A percentile compares a stretch with the other conserved stretches of the same genome.
phyloP scores from a whole-genome alignment of 371 early-diverging fungal genomes.

The Batrachochytrium dendrobatidis region DNA sequence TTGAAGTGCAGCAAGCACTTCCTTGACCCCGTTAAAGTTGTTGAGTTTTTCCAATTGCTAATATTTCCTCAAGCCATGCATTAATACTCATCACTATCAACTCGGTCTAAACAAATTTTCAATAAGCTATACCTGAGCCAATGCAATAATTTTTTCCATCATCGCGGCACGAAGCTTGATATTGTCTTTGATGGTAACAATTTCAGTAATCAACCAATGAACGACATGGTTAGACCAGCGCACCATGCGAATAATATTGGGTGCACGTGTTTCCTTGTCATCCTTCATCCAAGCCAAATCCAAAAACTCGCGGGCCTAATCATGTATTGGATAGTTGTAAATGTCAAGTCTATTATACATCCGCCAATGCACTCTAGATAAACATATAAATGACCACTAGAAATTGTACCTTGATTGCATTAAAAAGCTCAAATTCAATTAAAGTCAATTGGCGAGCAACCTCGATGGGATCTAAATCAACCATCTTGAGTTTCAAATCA shows the following conservation, averaged over 20 bases:
- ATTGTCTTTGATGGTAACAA: conserved; percentile 36
- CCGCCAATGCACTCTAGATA: background rate
- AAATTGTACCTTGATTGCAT: conserved; percentile 29
- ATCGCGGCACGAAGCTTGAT: conserved; percentile 29
- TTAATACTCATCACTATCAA: background rate
- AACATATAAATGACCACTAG: background rate
- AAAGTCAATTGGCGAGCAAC: conserved; percentile 89
- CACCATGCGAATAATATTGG: conserved; percentile 45
- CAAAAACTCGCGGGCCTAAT: conserved; percentile 40
- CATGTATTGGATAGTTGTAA: background rate
- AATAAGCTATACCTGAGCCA: conserved; percentile 21
- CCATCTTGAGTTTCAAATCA: conserved; percentile 42
- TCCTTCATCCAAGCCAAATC: conserved; percentile 50
- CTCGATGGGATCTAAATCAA: conserved; percentile 87
- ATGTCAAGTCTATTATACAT: too few relatives aligned
- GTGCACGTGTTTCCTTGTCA: conserved; percentile 41
- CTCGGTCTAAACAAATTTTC: too few relatives aligned
- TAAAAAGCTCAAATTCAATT: conserved; percentile 48
- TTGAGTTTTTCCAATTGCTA: conserved; percentile 39
- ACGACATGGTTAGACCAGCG: conserved; percentile 50
- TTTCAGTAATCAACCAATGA: conserved; percentile 48
- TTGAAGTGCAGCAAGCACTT: conserved; percentile 45
- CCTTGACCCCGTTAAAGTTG: conserved; percentile 53
- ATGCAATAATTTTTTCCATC: conserved; percentile 20
- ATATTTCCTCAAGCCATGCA: too few relatives aligned